Percentiles rank a stretch among this genome's conserved stretches.
Evolutionary conservation across 306 rosid genomes (phyloP).

Genomic region (Quercus cerris): DNA sequence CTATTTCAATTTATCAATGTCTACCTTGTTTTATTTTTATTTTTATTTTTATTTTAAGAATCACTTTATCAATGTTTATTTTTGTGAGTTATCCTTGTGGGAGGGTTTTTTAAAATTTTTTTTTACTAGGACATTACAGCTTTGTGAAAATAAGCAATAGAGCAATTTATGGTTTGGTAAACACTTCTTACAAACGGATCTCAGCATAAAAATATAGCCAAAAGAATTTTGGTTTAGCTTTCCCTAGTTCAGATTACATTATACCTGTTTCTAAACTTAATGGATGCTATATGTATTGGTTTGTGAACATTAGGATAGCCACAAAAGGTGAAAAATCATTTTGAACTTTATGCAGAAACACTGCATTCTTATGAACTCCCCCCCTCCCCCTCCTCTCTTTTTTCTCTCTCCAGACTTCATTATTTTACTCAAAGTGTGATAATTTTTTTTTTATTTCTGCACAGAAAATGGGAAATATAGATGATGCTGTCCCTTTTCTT

Average conservation of each 20-base stretch:
- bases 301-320: neutral
- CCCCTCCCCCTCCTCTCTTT: neutral
- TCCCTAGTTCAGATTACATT: neutral
- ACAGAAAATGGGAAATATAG: slow-evolving; percentile 95
- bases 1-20: neutral
- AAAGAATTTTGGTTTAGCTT: too few relatives aligned
- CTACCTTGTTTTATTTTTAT: neutral
- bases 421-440: slow-evolving; percentile 1
- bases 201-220: neutral
- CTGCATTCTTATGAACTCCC: neutral
- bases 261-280: neutral
- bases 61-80: neutral
- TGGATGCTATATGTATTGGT: neutral
- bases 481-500: slow-evolving; percentile 86
- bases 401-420: neutral
- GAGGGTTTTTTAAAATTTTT: neutral
- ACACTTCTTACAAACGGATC: neutral
- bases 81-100: neutral
- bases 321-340: neutral
- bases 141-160: neutral
- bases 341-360: neutral
- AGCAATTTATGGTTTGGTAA: neutral
- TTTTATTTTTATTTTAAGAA: too few relatives aligned
- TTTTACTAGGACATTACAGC: neutral
- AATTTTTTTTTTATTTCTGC: slow-evolving; percentile 14